Evolutionary conservation across 441 rosid genomes (phyloP).

Genomic region (Populus hybrid): DNA sequence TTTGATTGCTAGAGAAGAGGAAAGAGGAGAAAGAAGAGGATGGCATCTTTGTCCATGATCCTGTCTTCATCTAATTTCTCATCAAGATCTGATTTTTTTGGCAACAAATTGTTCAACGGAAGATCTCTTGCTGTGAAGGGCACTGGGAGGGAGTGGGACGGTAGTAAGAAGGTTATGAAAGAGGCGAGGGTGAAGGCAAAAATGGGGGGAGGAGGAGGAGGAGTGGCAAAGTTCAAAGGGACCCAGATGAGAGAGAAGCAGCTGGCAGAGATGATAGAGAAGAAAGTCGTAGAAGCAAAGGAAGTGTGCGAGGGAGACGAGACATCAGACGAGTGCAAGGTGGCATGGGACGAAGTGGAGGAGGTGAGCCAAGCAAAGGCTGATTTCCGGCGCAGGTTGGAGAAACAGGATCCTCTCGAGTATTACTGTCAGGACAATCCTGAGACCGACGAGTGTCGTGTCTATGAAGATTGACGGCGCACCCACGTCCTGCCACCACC

Average conservation of each 20-base stretch:
- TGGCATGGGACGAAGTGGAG: constrained; percentile 95
- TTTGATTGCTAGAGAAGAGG: not conserved
- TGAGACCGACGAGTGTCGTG: constrained; percentile 70
- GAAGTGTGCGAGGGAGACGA: constrained; percentile 57
- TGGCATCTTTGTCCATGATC: constrained; percentile 19
- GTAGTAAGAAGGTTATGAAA: not conserved
- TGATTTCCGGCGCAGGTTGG: constrained; percentile 49
- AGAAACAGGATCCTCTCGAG: constrained; percentile 68
- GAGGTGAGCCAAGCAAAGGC: constrained; percentile 87
- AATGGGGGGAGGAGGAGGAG: constrained; percentile 15
- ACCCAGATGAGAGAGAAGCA: constrained; percentile 65
- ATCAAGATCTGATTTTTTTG: not conserved
- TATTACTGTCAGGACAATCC: constrained; percentile 69
- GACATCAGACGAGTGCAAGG: constrained; percentile 64
- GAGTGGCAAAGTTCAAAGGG: constrained; percentile 54
- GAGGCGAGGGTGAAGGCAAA: constrained; percentile 24
- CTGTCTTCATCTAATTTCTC: not conserved
- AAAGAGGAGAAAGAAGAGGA: not conserved
- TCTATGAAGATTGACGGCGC: constrained; percentile 46
- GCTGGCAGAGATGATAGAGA: constrained; percentile 64
- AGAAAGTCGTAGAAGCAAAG: constrained; percentile 64
- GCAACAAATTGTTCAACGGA: not conserved
- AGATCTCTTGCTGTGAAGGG: not conserved
- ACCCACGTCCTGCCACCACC: not conserved
- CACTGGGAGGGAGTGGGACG: too few relatives aligned